A percentile compares a stretch with the other conserved stretches of the same genome.
These are phyloP conservation scores for Angomonas desouzai DNA, from an alignment of 208 protist genomes.

Conservation along the genomic window DNA sequence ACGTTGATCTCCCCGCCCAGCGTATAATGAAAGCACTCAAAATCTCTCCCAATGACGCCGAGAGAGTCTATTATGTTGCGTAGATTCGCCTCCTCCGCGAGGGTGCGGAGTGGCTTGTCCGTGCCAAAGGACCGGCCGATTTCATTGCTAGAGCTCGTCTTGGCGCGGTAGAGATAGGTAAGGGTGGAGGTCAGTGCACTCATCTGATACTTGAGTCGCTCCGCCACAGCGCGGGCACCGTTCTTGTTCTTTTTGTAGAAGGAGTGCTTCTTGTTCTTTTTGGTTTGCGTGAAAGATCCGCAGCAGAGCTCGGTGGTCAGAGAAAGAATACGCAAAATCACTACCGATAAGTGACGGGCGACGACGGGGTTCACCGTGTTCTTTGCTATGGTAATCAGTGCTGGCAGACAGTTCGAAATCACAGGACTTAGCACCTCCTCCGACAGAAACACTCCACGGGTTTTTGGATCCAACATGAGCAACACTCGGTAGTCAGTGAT, in stretches of 20 bases:
- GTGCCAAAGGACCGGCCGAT: neutral
- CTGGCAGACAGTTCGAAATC: slow-evolving; percentile 41
- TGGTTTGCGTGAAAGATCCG: neutral
- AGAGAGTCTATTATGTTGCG: neutral
- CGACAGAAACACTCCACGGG: slow-evolving; percentile 27
- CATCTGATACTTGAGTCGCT: neutral
- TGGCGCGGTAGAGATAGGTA: slow-evolving; percentile 2
- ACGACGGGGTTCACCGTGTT: slow-evolving; percentile 69
- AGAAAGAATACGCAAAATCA: slow-evolving; percentile 61
- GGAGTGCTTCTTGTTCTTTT: neutral
- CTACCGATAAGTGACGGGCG: slow-evolving; percentile 54
- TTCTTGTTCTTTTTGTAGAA: slow-evolving; percentile 2
- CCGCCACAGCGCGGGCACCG: neutral
- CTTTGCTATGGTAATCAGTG: slow-evolving; percentile 41
- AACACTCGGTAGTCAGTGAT: neutral
- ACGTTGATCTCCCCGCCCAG: neutral
- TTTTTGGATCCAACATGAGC: neutral
- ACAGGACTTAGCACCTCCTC: slow-evolving; percentile 33
- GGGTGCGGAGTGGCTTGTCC: neutral
- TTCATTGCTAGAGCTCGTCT: neutral
- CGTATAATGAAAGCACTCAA: neutral
- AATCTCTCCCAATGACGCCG: slow-evolving; percentile 1
- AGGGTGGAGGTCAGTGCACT: neutral
- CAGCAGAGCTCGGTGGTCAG: slow-evolving; percentile 33
- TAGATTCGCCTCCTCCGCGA: neutral